A percentile compares a stretch with the other conserved stretches of the same genome.
phyloP scores from a whole-genome alignment of 495 filamentous ascomycete species.

The Thozetella sp. region DNA sequence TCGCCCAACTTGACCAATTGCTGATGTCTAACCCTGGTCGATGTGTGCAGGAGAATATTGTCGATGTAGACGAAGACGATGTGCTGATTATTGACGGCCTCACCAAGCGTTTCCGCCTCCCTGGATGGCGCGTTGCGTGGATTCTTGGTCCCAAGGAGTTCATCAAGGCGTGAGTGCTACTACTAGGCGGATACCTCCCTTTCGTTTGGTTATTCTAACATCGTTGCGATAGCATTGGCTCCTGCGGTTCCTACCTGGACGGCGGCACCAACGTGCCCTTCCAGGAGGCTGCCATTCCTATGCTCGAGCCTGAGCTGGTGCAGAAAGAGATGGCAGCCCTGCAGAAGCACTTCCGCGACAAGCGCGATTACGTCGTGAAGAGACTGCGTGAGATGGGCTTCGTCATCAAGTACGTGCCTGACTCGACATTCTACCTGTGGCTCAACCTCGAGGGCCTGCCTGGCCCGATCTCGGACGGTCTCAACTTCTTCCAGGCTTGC shows the following conservation, averaged over 20 bases:
- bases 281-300: conserved; percentile 89
- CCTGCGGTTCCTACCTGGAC: conserved; percentile 93
- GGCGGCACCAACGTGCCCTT: conserved; percentile 94
- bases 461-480: conserved; percentile 79
- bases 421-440: conserved; percentile 91
- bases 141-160: conserved; percentile 95
- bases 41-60: conserved; percentile 64
- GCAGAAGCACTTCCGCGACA: conserved; percentile 83
- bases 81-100: conserved; percentile 95
- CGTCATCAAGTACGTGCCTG: conserved; percentile 72
- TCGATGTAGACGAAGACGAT: conserved; percentile 66
- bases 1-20: neutral
- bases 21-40: neutral
- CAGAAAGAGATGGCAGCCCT: conserved; percentile 86
- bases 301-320: conserved; percentile 85
- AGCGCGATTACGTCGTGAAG: conserved; percentile 84
- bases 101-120: conserved; percentile 94
- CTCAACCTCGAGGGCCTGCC: conserved; percentile 61
- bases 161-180: conserved; percentile 67
- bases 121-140: conserved; percentile 97
- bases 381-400: conserved; percentile 85
- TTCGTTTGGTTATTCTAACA: conserved; percentile 4
- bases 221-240: conserved; percentile 62
- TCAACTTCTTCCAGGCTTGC: conserved; percentile 96
- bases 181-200: neutral